phyloP scores from a whole-genome alignment of 2,329 filamentous ascomycete species.

The Esteya vermicola region DNA sequence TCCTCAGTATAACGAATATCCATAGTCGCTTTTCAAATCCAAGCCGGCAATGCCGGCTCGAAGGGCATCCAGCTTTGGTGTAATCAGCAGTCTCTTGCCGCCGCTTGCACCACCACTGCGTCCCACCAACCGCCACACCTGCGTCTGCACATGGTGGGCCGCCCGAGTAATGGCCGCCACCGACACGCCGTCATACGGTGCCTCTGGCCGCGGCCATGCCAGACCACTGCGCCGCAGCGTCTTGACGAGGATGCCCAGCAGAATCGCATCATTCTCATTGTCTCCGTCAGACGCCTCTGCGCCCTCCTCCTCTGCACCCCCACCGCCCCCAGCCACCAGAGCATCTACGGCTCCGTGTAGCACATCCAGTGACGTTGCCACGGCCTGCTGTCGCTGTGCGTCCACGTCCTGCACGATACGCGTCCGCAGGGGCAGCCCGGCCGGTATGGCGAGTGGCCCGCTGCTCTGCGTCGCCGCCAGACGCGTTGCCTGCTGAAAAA shows the following conservation, averaged over 20 bases:
- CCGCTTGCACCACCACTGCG: constrained; percentile 3
- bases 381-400: constrained; percentile 13
- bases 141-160: constrained; percentile 12
- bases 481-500: constrained; percentile 15
- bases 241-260: constrained; percentile 16
- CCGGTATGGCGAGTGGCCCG: constrained; percentile 12
- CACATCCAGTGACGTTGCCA: constrained; percentile 11
- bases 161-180: constrained; percentile 13
- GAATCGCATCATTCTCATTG: constrained; percentile 13
- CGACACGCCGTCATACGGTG: constrained; percentile 13
- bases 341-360: constrained; percentile 13
- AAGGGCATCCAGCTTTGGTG: constrained; percentile 9
- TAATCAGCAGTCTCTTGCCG: constrained; percentile 9
- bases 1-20: constrained; percentile 14
- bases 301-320: constrained; percentile 7
- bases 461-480: constrained; percentile 13
- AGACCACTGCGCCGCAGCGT: constrained; percentile 14
- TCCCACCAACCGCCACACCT: constrained; percentile 9
- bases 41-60: constrained; percentile 13
- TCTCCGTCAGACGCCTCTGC: no score
- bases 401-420: constrained; percentile 17
- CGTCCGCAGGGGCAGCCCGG: constrained; percentile 15
- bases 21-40: constrained; percentile 15
- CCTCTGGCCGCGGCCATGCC: constrained; percentile 14
- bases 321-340: constrained; percentile 6